A percentile compares a stretch with the other conserved stretches of the same genome.
Evolutionary conservation across 2,329 filamentous ascomycete genomes (phyloP).

Genomic region (Sclerotinia spermophila): DNA sequence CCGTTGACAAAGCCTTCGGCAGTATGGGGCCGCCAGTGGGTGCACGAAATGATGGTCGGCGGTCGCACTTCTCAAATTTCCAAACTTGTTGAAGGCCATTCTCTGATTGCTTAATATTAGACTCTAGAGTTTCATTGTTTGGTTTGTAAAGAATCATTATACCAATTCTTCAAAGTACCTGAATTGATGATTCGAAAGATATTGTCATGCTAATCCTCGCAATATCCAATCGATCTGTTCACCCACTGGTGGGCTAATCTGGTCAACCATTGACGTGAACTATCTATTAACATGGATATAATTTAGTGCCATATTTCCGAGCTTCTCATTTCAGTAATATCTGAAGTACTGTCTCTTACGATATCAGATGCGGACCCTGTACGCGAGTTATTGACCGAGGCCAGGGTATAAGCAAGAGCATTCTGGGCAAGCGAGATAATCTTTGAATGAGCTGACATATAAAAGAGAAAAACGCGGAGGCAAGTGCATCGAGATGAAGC

Average conservation of each 20-base stretch:
- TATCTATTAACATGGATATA: neutral
- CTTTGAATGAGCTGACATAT: neutral
- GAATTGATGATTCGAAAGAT: too few relatives aligned
- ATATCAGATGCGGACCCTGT: neutral
- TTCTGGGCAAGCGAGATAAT: neutral
- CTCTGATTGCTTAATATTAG: too few relatives aligned
- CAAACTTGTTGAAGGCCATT: too few relatives aligned
- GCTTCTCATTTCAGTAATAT: neutral
- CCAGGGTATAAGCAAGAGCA: neutral
- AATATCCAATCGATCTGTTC: too few relatives aligned
- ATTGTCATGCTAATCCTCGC: too few relatives aligned
- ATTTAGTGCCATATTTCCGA: neutral
- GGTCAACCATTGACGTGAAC: neutral
- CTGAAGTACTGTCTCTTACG: neutral
- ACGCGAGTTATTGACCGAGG: neutral
- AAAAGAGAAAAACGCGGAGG: neutral
- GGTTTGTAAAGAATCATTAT: too few relatives aligned
- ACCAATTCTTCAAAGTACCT: too few relatives aligned
- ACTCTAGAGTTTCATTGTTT: too few relatives aligned
- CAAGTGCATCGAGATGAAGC: neutral
- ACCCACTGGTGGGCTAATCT: too few relatives aligned
- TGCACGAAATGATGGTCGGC: too few relatives aligned
- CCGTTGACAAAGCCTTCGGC: neutral
- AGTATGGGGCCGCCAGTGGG: too few relatives aligned
- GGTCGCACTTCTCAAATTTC: too few relatives aligned